phyloP scores from a whole-genome alignment of 768 basidiomycete genomes.

The Mycena galericulata region DNA sequence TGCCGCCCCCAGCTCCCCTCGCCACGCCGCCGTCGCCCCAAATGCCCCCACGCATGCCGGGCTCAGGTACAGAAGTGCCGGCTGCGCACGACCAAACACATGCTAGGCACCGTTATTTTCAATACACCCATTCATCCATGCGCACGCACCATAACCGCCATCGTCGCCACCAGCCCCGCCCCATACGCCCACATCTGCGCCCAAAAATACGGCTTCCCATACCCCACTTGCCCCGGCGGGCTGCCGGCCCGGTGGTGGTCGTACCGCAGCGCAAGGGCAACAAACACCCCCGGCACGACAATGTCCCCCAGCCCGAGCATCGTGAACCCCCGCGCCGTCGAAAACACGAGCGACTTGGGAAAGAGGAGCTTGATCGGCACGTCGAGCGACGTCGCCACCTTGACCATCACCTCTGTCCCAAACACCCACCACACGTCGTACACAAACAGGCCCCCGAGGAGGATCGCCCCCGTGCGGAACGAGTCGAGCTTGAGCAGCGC shows the following conservation, averaged over 20 bases:
- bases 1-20: conserved; percentile 77
- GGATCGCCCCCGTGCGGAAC: conserved; percentile 86
- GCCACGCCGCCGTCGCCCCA: conserved; percentile 62
- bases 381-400: conserved; percentile 90
- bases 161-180: conserved; percentile 77
- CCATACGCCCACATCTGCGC: conserved; percentile 79
- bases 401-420: conserved; percentile 93
- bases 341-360: conserved; percentile 73
- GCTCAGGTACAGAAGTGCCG: conserved; percentile 92
- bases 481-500: conserved; percentile 87
- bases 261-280: conserved; percentile 89
- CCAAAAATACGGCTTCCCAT: conserved; percentile 81
- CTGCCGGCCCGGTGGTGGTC: conserved; percentile 64
- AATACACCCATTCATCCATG: not conserved
- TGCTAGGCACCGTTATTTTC: conserved; percentile 51
- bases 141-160: conserved; percentile 75
- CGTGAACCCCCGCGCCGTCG: conserved; percentile 69
- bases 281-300: conserved; percentile 72
- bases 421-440: conserved; percentile 99
- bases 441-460: conserved; percentile 87
- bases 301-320: conserved; percentile 96
- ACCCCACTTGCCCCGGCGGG: conserved; percentile 47
- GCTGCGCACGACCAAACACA: conserved; percentile 79
- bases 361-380: conserved; percentile 94
- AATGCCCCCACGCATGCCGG: conserved; percentile 85